Evolutionary conservation across 2,329 filamentous ascomycete species (phyloP), one percentile per base, ranked within the genome.

Genomic region (Amauroascus verrucosus): DNA sequence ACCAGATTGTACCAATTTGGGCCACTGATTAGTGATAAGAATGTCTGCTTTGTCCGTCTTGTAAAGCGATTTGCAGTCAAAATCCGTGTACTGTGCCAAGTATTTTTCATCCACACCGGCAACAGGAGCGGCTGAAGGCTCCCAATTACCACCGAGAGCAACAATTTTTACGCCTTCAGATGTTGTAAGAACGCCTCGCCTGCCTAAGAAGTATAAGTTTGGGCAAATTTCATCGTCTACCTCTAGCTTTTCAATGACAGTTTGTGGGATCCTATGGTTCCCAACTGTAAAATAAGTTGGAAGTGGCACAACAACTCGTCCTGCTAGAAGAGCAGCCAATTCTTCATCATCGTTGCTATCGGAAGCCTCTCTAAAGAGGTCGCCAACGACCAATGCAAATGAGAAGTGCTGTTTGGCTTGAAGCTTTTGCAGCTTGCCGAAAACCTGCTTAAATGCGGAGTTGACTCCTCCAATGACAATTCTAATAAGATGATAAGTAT

Each of bases 231-330:
- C 81, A 57, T 77, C 84, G 57, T 85, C 81, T 32, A 79, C 78
- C 64, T 88, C 79, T 50, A 97, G 77, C 65, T 83, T 89, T 63
- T 86, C 80, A 18, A 85, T 74, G 20, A 96, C 79, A 28, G 75
- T 72, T 2, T 75, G 69, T 0, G 93, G 93, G 5, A 98, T 75
- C n/a, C 83, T 72, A 45, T 77, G 77, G 35, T 75, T 82, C 60
- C 87, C 89, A 56, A 95, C 76, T 2, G 87, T 88, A 67, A 97
- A 98, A 72, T 98, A 98, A 7, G 86, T 94, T 1, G 90, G 84
- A 0, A 97, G 73, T 2, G 90, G 84, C 3, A 97, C 75, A 20
- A 75, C 65, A 50, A 95, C 83, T 9, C 79, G 75, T n/a, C 88
- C 88, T 24, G 79, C 71, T 0, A 97, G 70, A 2, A 98, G 77